phyloP scores from a whole-genome alignment of 2,329 filamentous ascomycete genomes.

The Fusarium kyushuense region DNA sequence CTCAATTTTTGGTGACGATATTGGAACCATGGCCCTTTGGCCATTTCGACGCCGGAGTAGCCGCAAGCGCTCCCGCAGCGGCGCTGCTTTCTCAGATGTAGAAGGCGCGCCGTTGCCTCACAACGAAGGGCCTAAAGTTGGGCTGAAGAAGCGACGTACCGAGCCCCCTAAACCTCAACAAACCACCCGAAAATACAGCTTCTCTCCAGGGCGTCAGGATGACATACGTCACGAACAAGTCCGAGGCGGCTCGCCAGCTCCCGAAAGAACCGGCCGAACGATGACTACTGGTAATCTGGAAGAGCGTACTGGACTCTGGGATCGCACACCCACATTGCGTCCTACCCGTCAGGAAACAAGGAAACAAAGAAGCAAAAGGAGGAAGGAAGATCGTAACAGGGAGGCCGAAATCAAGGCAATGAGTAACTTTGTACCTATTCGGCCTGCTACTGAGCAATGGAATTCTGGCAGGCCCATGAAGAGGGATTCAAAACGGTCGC shows the following conservation, averaged over 20 bases:
- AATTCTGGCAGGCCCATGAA: slow-evolving; percentile 70
- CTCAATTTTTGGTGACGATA: slow-evolving; percentile 37
- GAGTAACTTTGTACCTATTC: slow-evolving; percentile 75
- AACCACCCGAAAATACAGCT: slow-evolving; percentile 67
- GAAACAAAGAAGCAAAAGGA: slow-evolving; percentile 79
- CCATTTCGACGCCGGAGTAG: slow-evolving; percentile 82
- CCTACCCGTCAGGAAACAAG: slow-evolving; percentile 72
- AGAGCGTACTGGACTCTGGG: slow-evolving; percentile 44
- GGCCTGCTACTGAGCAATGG: slow-evolving; percentile 70
- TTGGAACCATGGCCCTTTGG: slow-evolving; percentile 78
- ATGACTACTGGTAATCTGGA: slow-evolving; percentile 25
- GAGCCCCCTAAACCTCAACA: slow-evolving; percentile 63
- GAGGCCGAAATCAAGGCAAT: slow-evolving; percentile 92
- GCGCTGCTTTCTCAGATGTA: slow-evolving; percentile 67
- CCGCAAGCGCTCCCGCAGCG: slow-evolving; percentile 67
- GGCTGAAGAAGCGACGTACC: slow-evolving; percentile 58
- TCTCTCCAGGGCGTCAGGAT: slow-evolving; percentile 71
- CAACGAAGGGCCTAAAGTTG: slow-evolving; percentile 50
- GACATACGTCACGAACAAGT: slow-evolving; percentile 58
- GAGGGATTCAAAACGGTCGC: slow-evolving; percentile 75
- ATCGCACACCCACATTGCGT: slow-evolving; percentile 64
- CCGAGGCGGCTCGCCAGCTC: slow-evolving; percentile 33
- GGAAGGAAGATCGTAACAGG: slow-evolving; percentile 78
- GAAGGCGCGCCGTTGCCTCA: slow-evolving; percentile 58
- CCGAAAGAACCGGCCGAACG: slow-evolving; percentile 40